Evolutionary conservation across 441 rosid genomes (phyloP).

Genomic region (Erysimum cheiri): DNA sequence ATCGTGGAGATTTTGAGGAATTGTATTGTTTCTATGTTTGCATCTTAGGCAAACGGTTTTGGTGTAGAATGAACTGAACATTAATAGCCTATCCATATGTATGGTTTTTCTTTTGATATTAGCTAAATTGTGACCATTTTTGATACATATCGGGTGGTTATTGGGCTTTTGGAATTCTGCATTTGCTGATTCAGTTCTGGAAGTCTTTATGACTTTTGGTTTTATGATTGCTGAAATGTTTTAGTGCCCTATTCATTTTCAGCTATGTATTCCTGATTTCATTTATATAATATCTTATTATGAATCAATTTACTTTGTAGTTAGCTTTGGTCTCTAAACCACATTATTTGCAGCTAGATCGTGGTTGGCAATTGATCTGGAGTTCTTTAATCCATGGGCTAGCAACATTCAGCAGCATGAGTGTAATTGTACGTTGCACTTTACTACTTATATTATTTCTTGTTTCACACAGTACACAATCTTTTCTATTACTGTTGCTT

Average conservation of each 20-base stretch:
- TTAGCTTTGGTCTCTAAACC: slow-evolving; percentile 39
- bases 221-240: slow-evolving; percentile 21
- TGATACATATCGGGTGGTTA: slow-evolving; percentile 8
- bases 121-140: slow-evolving; percentile 7
- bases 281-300: slow-evolving; percentile 9
- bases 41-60: slow-evolving; percentile 23
- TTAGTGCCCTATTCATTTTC: slow-evolving; percentile 18
- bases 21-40: slow-evolving; percentile 27
- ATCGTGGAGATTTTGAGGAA: slow-evolving; percentile 4
- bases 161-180: slow-evolving; percentile 14
- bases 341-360: slow-evolving; percentile 61
- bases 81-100: slow-evolving; percentile 21
- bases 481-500: slow-evolving; percentile 9
- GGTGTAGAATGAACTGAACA: slow-evolving; percentile 2
- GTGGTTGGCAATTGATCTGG: slow-evolving; percentile 90
- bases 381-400: slow-evolving; percentile 75
- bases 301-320: slow-evolving; percentile 17
- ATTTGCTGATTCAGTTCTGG: slow-evolving; percentile 19
- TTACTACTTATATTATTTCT: slow-evolving; percentile 33
- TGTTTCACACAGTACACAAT: slow-evolving; percentile 11
- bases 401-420: slow-evolving; percentile 77
- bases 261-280: slow-evolving; percentile 26
- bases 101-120: slow-evolving; percentile 22
- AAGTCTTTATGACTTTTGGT: slow-evolving; percentile 9
- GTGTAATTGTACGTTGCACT: slow-evolving; percentile 70